Evolutionary conservation across 2,329 filamentous ascomycete genomes (phyloP), one percentile per base, ranked within the genome.

Genomic region (Malbranchea cinnamomea): DNA sequence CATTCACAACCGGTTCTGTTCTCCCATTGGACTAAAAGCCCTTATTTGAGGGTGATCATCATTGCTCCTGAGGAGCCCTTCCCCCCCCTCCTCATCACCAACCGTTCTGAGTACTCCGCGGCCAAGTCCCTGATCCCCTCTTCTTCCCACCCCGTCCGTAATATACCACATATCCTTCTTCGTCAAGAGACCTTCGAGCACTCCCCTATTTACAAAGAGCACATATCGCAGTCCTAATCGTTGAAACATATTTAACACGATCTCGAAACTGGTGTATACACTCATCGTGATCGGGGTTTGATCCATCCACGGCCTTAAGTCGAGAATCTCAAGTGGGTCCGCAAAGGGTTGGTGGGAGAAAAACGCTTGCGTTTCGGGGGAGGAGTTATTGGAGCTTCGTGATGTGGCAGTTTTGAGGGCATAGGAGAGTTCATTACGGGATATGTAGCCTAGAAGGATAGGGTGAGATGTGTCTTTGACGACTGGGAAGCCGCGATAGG

Each of bases 121-220:
- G 24, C 41, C 46, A 12, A 53, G 38, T n/a, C 41, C 44, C 23
- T 53, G 47, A 31, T 44, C 43, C 21, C 45, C 41, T 16, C 41
- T 41, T 30, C 75, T 71, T 39, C 78, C 75, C 6, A 72, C 74
- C 23, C 78, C 81, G 48, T 93, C 83, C 26, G 95, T 63, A 22
- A 95, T 74, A 52, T 82, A 85, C 81, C 85, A 95, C 19, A 92
- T 76, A 56, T 98, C 89, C 61, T 98, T 98, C 63, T 95, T 95
- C 12, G 89, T 98, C 42, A 95, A 60, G 27, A 98, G 54, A 0
- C 89, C 89, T 51, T 82, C 75, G 22, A 98, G 58, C 28, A 71
- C 70, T 12, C 89, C 89, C 28, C 76, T 70, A 41, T 94, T 81
- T 22, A 72, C 74, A 50, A 95, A 91, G 3, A 95, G 59, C 4